Percentiles rank a stretch among this genome's conserved stretches.
These are phyloP conservation scores for Pestalotiopsis sp. DNA, from an alignment of 2,329 filamentous ascomycete genomes.

Conservation along the genomic window DNA sequence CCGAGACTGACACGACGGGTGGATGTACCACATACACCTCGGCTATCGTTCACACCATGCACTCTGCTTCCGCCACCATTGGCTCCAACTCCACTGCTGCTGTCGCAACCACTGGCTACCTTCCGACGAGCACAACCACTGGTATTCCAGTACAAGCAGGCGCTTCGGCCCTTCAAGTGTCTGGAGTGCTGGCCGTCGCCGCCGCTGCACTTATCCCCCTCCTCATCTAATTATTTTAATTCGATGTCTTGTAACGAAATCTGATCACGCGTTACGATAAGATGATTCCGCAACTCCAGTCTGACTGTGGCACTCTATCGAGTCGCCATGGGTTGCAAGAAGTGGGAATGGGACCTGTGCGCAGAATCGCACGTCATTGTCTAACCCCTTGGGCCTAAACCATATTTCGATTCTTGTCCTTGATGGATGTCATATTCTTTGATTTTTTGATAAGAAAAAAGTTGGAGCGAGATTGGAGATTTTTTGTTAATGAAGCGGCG, in stretches of 20 bases:
- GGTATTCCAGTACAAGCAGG: conserved; percentile 8
- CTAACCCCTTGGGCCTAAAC: not conserved
- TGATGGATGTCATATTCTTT: not conserved
- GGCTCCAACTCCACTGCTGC: conserved; percentile 2
- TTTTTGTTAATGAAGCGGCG: not conserved
- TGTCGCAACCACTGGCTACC: not conserved
- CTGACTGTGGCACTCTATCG: not conserved
- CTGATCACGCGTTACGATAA: not conserved
- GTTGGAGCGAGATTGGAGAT: not conserved
- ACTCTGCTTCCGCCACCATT: conserved; percentile 15
- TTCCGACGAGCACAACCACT: not conserved
- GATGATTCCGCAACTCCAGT: not conserved
- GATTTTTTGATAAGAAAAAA: not conserved
- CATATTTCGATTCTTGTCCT: conserved; percentile 4
- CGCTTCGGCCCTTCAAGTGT: conserved; percentile 6
- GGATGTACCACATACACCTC: conserved; percentile 17
- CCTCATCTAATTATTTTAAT: not conserved
- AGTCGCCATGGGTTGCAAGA: not conserved
- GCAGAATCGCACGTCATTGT: not conserved
- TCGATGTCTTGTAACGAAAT: not conserved
- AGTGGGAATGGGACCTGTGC: not conserved
- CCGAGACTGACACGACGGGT: not conserved
- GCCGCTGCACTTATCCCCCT: not conserved
- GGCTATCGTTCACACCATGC: conserved; percentile 8
- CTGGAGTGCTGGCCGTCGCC: not conserved